Evolutionary conservation across 108 stramenopile species (phyloP).

Genomic region (Epipyxis sp.): DNA sequence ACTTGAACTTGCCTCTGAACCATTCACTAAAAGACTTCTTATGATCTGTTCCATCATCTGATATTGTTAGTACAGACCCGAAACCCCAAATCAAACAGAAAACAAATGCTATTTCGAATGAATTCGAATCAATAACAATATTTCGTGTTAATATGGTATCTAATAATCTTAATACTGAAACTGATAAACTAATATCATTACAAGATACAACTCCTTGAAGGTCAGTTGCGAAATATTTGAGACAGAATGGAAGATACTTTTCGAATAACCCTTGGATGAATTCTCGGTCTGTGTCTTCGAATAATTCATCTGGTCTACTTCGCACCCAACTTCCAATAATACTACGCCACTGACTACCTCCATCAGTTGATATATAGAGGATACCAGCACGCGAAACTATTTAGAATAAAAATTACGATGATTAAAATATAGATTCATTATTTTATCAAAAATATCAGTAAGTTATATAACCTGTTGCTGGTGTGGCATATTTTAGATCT

Average conservation of each 20-base stretch:
- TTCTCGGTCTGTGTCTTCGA: conserved; percentile 32
- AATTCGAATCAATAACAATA: conserved; percentile 1
- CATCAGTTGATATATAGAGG: conserved; percentile 52
- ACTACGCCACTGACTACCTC: conserved; percentile 46
- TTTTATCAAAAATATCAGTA: neutral
- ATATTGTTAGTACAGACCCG: conserved; percentile 40
- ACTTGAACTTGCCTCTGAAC: conserved; percentile 34
- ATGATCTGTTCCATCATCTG: conserved; percentile 48
- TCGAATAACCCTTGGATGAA: conserved; percentile 26
- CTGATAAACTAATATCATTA: conserved; percentile 27
- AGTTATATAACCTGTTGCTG: no score
- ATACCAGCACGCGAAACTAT: conserved; percentile 63
- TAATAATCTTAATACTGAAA: conserved; percentile 14
- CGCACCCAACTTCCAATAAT: conserved; percentile 50
- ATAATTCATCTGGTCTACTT: neutral
- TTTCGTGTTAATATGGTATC: conserved; percentile 30
- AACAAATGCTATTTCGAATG: conserved; percentile 48
- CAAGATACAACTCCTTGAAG: conserved; percentile 17
- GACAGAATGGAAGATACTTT: conserved; percentile 32
- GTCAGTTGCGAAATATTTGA: conserved; percentile 34
- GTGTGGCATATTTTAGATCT: conserved; percentile 46
- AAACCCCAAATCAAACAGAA: conserved; percentile 61
- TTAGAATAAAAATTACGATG: no score
- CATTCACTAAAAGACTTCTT: conserved; percentile 47
- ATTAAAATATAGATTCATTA: neutral